Conservation (phyloP, 768 basidiomycete genomes). For the Pleurotus pulmonarius region DNA sequence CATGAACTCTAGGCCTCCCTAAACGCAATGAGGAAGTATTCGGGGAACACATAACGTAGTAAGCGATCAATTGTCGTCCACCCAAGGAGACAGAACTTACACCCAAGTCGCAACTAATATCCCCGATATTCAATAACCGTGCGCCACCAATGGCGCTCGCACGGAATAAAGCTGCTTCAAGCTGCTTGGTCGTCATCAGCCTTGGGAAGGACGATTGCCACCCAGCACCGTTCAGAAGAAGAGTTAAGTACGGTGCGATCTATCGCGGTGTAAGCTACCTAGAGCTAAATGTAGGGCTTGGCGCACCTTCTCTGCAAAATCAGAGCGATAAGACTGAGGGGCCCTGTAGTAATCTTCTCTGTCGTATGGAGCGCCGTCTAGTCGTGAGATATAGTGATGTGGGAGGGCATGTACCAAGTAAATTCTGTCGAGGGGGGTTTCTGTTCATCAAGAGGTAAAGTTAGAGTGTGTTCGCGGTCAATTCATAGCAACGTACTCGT, state of each 20-base stretch:
- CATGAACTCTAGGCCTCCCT: constrained; percentile 88
- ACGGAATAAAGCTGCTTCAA: constrained; percentile 43
- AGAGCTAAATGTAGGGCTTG: neutral
- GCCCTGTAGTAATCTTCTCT: constrained; percentile 71
- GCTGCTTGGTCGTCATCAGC: constrained; percentile 66
- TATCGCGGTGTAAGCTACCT: constrained; percentile 20
- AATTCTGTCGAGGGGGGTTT: constrained; percentile 29
- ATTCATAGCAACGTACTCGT: constrained; percentile 43
- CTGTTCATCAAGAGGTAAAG: too few relatives aligned
- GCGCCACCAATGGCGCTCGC: constrained; percentile 49
- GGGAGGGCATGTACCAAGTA: constrained; percentile 75
- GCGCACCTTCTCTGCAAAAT: constrained; percentile 64
- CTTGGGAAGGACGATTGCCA: constrained; percentile 80
- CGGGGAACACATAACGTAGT: neutral
- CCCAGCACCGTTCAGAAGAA: constrained; percentile 83
- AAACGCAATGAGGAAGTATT: neutral
- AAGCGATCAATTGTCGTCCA: neutral
- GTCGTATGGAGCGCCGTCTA: constrained; percentile 53
- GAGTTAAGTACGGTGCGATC: constrained; percentile 83
- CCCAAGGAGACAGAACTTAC: constrained; percentile 28
- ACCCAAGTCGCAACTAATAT: constrained; percentile 87
- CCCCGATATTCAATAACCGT: constrained; percentile 72
- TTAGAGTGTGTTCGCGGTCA: too few relatives aligned
- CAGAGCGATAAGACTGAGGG: constrained; percentile 61
- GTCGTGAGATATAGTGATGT: constrained; percentile 63